Base-by-base conservation (phyloP, 306 rosid species). In the Trifolium dubium region DNA sequence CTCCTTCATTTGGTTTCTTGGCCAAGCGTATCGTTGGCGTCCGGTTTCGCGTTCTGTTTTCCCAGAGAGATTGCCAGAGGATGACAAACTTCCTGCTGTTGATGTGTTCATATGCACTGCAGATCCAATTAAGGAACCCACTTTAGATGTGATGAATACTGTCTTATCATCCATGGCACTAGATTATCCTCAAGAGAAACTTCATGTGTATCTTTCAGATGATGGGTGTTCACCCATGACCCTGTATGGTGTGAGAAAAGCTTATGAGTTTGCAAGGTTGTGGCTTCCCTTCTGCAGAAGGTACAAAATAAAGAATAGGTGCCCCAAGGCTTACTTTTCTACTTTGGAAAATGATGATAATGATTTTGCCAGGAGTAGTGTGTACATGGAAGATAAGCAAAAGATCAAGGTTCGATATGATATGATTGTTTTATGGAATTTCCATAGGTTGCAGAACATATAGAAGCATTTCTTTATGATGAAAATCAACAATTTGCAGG, bases 221-320 rank as follows among this genome's bases (percentile, higher is more conserved):
- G 96, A 90, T 23, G 89, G 92, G 0, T 88, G 88, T 8, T 90
- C 92, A 13, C 69, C 74, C 3, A 9, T 81, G 15, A 90, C 90
- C 12, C 67, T 83, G 11, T 64, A 77, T 37, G 88, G 77, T 0
- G 23, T 87, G 78, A 87, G 71, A 64, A 81, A 80, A 75, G 86
- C 88, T 67, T 71, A 79, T 77, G 71, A 63, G 2, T 92, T 92
- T 77, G 90, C 89, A 43, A 78, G 66, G 81, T 74, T 62, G 81
- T 90, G 98, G 98, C 82, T 88, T 72, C 94, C 88, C 0, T 92
- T 90, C 55, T 88, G 96, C 51, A 79, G 50, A 74, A 85, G 56
- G 61, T 81, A 85, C 74, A 64, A 51, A 39, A 68, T 88, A 17
- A 69, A 55, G 73, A 79, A 55, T 55, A 79, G 87, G 80, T 84